Base-by-base conservation (phyloP, 305 asterid genomes). In the Withania somnifera region DNA sequence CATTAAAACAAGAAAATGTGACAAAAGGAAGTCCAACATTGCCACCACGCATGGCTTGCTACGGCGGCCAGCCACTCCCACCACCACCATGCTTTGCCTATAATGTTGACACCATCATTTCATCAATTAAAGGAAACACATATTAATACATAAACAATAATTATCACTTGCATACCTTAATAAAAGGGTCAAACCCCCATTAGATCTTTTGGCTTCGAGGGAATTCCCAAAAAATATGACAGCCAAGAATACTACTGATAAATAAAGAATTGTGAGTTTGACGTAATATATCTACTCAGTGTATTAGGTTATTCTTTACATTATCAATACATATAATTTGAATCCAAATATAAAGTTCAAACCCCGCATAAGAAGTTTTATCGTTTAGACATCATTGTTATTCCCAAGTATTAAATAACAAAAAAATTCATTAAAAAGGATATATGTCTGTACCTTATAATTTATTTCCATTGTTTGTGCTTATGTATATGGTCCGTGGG, bases 51-150 rank as follows among this genome's bases (percentile, higher is more conserved):
- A 34, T 34, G 38, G 38, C 38, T 34, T 36, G 40, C 63, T 26
- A 75, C 63, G 80, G 80, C 80, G 47, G 63, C 80, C 80, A 63
- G 80, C 63, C 63, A 75, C 80, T 50, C 36, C 61, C 79, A 75
- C 79, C 28, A 73, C 80, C 45, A 50, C 80, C 80, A 50, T 75
- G 15, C 7, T 50, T 50, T 75, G 80, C 80, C 61, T 36, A 51
- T 75, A 75, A n/a, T n/a, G n/a, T 50, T 52, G n/a, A 75, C 63
- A 50, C 40, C 45, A 28, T 28, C 63, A 75, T 75, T 75, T 71
- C 58, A 71, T 45, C 3, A n/a, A 20, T 7, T 6, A 38, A 38
- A 7, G 2, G 5, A 34, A 0, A 61, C 20, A 5, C 58, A 73
- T 17, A 28, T 75, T 17, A 75, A 75, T 75, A 9, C 28, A 50